These are phyloP conservation scores for Darksidea phi DNA, from an alignment of 495 filamentous ascomycete genomes.

Conservation along the genomic window DNA sequence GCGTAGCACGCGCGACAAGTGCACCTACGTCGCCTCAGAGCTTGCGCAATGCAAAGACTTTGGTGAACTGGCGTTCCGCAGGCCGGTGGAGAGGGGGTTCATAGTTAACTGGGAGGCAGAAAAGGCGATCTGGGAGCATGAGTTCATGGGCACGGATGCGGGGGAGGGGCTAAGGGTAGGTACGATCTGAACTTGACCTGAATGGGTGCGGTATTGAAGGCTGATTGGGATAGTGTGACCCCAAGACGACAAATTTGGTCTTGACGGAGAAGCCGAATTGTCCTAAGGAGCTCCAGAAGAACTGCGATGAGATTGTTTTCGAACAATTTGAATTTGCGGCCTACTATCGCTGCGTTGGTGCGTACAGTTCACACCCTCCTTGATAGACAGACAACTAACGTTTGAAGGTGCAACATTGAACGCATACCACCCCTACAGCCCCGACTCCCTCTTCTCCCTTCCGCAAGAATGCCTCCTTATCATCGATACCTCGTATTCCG, in stretches of 20 bases:
- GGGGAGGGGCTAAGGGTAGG: constrained; percentile 46
- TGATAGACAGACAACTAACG: constrained; percentile 4
- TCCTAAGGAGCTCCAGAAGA: constrained; percentile 72
- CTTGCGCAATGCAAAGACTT: constrained; percentile 81
- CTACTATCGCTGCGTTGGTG: constrained; percentile 73
- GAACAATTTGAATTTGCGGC: constrained; percentile 95
- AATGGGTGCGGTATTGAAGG: background rate
- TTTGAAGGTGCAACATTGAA: constrained; percentile 69
- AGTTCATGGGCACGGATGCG: constrained; percentile 77
- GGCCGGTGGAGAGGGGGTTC: constrained; percentile 93
- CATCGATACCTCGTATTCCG: constrained; percentile 88
- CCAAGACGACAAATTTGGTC: constrained; percentile 75
- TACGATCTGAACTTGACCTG: constrained; percentile 4
- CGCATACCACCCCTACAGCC: constrained; percentile 74
- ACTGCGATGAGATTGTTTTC: constrained; percentile 95
- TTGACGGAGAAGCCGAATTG: constrained; percentile 92
- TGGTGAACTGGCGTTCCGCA: constrained; percentile 81
- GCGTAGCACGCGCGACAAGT: constrained; percentile 68
- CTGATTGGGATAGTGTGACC: constrained; percentile 57
- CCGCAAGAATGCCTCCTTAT: constrained; percentile 82
- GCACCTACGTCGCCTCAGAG: constrained; percentile 75
- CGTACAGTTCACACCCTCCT: constrained; percentile 39
- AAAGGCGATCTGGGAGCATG: constrained; percentile 91
- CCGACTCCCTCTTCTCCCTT: constrained; percentile 53
- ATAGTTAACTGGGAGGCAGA: constrained; percentile 96